These are phyloP conservation scores for Ramalina intermedia DNA, from an alignment of 495 filamentous ascomycete genomes.

Conservation along the genomic window DNA sequence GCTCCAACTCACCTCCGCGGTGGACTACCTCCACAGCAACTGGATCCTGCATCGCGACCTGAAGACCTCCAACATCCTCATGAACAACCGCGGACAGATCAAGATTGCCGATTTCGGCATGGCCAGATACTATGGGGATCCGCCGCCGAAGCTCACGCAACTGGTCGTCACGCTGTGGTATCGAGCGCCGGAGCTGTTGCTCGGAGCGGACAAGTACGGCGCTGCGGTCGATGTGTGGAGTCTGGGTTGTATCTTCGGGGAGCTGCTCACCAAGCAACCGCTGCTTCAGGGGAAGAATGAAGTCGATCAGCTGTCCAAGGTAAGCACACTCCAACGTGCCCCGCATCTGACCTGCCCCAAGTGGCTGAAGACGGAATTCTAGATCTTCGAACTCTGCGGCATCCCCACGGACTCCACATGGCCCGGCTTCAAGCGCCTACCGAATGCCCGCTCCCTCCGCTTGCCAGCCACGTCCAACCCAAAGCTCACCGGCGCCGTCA, in stretches of 20 bases:
- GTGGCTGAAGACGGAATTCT: neutral
- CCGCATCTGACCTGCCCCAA: too few species aligned
- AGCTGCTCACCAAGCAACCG: constrained; percentile 72
- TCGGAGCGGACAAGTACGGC: constrained; percentile 68
- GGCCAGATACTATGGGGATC: constrained; percentile 79
- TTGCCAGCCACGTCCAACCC: constrained; percentile 42
- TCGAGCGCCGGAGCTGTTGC: constrained; percentile 75
- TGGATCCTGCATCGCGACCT: constrained; percentile 96
- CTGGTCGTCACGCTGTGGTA: constrained; percentile 98
- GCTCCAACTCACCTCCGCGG: constrained; percentile 65
- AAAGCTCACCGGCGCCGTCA: constrained; percentile 18
- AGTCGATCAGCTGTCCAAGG: constrained; percentile 65
- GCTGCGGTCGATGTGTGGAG: constrained; percentile 85
- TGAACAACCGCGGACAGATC: constrained; percentile 89
- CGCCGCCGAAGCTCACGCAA: constrained; percentile 71
- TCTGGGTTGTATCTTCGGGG: constrained; percentile 90
- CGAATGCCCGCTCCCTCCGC: constrained; percentile 76
- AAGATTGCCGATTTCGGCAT: constrained; percentile 98
- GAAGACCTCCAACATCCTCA: constrained; percentile 88
- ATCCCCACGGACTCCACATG: constrained; percentile 76
- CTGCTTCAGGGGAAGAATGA: constrained; percentile 88
- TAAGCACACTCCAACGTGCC: constrained; percentile 8
- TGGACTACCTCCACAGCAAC: constrained; percentile 73
- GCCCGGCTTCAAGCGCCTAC: constrained; percentile 76
- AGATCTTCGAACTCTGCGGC: constrained; percentile 82